phyloP scores from a whole-genome alignment of 148 eudicot species.

The Heliamphora exappendiculata region DNA sequence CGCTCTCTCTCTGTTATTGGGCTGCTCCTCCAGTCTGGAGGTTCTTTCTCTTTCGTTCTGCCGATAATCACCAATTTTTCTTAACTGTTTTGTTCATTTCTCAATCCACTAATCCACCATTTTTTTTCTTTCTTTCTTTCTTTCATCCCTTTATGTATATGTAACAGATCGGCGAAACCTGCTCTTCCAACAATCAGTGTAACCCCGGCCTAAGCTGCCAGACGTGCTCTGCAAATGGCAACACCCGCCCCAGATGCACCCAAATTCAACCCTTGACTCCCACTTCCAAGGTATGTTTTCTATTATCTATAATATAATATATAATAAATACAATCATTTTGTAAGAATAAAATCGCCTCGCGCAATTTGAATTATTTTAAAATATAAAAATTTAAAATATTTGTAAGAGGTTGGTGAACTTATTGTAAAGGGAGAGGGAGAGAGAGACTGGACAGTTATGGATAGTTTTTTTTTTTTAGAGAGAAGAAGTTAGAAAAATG shows the following conservation, averaged over 20 bases:
- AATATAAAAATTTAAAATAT: too few species aligned
- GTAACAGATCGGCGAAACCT: slow-evolving; percentile 66
- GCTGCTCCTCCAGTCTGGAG: slow-evolving; percentile 12
- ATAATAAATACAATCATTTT: too few species aligned
- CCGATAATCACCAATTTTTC: background rate
- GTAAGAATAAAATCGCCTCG: too few species aligned
- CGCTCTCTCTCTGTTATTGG: background rate
- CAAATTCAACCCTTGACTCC: slow-evolving; percentile 60
- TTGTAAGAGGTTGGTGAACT: too few species aligned
- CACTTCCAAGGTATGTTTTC: slow-evolving; percentile 41
- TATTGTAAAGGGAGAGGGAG: too few species aligned
- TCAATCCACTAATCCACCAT: too few species aligned
- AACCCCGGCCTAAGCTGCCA: slow-evolving; percentile 48
- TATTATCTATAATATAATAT: background rate
- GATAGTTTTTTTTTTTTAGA: too few species aligned
- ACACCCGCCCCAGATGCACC: slow-evolving; percentile 76
- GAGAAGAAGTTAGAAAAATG: too few species aligned
- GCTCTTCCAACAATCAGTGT: slow-evolving; percentile 42
- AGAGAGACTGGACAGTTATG: too few species aligned
- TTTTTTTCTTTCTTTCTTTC: background rate
- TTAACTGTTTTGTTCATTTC: background rate
- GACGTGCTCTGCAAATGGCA: slow-evolving; percentile 65
- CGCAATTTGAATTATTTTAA: too few species aligned
- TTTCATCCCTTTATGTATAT: background rate
- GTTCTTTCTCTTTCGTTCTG: background rate